A percentile compares a stretch with the other conserved stretches of the same genome.
Conservation (phyloP, 139 green algal species). For the Chlamydomonas eustigma region DNA sequence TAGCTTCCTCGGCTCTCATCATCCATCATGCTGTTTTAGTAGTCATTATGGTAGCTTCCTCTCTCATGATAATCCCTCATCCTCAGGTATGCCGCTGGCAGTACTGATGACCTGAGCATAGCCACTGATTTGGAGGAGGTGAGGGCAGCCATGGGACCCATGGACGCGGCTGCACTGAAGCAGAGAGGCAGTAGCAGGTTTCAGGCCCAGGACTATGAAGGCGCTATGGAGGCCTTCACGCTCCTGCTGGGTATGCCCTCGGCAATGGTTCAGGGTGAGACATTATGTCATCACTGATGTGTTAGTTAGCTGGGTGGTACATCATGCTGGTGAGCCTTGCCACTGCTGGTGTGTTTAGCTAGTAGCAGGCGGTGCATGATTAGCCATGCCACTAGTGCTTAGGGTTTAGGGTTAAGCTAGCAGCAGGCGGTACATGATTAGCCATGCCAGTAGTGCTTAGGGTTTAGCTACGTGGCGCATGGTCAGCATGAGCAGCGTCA, state of each 20-base stretch:
- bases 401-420: background rate
- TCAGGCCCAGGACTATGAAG: slow-evolving; percentile 29
- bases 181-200: slow-evolving; percentile 35
- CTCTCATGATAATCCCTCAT: too few species aligned
- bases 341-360: background rate
- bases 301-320: background rate
- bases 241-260: slow-evolving; percentile 27
- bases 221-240: slow-evolving; percentile 34
- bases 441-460: too few species aligned
- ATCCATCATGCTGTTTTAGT: too few species aligned
- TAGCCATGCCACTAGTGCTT: background rate
- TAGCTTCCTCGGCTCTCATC: too few species aligned
- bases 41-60: too few species aligned
- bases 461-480: too few species aligned
- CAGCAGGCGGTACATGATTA: background rate
- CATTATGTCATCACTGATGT: background rate
- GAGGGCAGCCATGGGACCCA: slow-evolving; percentile 20
- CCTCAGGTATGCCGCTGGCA: too few species aligned
- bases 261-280: slow-evolving; percentile 16
- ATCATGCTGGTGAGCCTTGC: too few species aligned
- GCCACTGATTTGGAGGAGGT: slow-evolving; percentile 32
- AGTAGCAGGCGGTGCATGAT: background rate
- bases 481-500: too few species aligned
- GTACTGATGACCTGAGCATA: too few species aligned
- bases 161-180: slow-evolving; percentile 20